Evolutionary conservation across 2,329 filamentous ascomycete genomes (phyloP).

Genomic region (Alternaria brassicae): DNA sequence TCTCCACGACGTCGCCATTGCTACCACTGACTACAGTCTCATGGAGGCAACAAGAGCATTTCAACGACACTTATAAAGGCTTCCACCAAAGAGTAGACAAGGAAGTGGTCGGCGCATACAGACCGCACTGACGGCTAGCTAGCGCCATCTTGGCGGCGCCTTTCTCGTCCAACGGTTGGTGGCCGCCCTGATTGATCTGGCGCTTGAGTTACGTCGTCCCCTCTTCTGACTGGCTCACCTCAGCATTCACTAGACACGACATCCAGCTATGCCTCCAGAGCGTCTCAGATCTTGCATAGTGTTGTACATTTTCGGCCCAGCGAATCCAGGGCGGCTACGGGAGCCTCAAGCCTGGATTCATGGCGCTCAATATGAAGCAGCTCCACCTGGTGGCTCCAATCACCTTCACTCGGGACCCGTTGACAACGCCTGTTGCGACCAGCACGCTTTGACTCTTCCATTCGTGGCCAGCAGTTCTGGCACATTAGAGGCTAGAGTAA

Average conservation of each 20-base stretch:
- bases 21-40: not conserved
- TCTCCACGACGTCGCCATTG: not conserved
- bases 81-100: conserved; percentile 1
- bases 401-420: conserved; percentile 30
- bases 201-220: conserved; percentile 32
- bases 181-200: conserved; percentile 26
- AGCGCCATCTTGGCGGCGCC: conserved; percentile 15
- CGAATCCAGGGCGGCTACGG: conserved; percentile 49
- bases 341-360: conserved; percentile 37
- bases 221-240: conserved; percentile 37
- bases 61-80: not conserved
- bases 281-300: conserved; percentile 47
- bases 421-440: conserved; percentile 35
- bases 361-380: conserved; percentile 44
- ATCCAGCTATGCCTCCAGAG: conserved; percentile 38
- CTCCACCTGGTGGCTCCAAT: conserved; percentile 44
- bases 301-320: conserved; percentile 44
- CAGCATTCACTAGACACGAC: conserved; percentile 39
- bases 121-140: conserved; percentile 13
- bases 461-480: conserved; percentile 35
- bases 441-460: conserved; percentile 30
- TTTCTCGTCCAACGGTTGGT: conserved; percentile 29
- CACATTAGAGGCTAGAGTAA: conserved; percentile 33
- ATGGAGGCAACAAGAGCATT: not conserved
- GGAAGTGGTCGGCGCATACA: conserved; percentile 15